These are phyloP conservation scores for Lepidopterella palustris DNA, from an alignment of 495 filamentous ascomycete species.

Conservation along the genomic window DNA sequence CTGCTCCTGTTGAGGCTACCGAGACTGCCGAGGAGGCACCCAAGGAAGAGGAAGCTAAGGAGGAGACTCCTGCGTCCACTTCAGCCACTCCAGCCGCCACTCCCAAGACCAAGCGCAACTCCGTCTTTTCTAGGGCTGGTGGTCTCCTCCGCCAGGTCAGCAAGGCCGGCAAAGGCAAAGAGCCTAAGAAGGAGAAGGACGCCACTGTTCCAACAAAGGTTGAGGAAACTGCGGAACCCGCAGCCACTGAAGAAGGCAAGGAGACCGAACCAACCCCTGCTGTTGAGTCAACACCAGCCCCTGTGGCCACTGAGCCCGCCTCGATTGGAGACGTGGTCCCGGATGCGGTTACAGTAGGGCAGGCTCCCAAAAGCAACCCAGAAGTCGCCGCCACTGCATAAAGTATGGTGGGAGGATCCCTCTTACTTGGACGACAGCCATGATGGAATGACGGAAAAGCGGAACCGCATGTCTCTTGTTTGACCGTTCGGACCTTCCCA, in stretches of 20 bases:
- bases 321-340: constrained; percentile 38
- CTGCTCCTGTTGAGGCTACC: constrained; percentile 4
- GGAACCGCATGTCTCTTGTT: constrained; percentile 28
- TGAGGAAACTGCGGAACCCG: constrained; percentile 34
- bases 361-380: constrained; percentile 32
- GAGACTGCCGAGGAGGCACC: constrained; percentile 22
- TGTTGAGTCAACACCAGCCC: constrained; percentile 14
- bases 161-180: constrained; percentile 21
- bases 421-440: constrained; percentile 26
- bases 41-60: constrained; percentile 34
- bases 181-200: constrained; percentile 37
- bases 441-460: constrained; percentile 32
- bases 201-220: constrained; percentile 34
- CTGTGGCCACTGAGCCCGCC: constrained; percentile 6
- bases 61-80: constrained; percentile 5
- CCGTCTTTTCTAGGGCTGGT: constrained; percentile 34
- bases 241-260: constrained; percentile 19
- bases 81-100: constrained; percentile 20
- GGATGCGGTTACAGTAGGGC: constrained; percentile 33
- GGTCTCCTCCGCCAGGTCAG: constrained; percentile 28
- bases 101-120: constrained; percentile 37
- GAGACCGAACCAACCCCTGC: neutral
- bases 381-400: constrained; percentile 42
- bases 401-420: constrained; percentile 31
- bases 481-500: constrained; percentile 25